phyloP scores from a whole-genome alignment of 1,139 yeast species.

The Hyphopichia fennica region DNA sequence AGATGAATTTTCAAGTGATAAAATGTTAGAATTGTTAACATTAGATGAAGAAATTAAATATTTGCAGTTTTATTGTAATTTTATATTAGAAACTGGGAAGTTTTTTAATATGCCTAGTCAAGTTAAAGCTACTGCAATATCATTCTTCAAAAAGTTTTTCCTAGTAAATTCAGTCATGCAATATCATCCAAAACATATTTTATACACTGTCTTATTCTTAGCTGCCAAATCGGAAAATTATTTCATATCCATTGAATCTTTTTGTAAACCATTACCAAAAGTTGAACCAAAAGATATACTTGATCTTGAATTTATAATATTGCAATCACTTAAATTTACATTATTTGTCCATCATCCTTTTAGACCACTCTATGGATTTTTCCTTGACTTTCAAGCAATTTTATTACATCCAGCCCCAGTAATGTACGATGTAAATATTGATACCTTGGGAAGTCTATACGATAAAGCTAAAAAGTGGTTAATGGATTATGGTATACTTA shows the following conservation, averaged over 20 bases:
- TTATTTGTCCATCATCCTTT: constrained; percentile 85
- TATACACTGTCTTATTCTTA: constrained; percentile 82
- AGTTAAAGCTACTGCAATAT: constrained; percentile 76
- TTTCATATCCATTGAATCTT: constrained; percentile 82
- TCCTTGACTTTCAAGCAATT: constrained; percentile 76
- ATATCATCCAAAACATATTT: constrained; percentile 77
- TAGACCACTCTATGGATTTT: constrained; percentile 87
- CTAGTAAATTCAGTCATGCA: constrained; percentile 80
- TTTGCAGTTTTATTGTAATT: constrained; percentile 69
- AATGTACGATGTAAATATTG: constrained; percentile 39
- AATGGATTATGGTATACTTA: constrained; percentile 60
- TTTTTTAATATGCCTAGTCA: constrained; percentile 50
- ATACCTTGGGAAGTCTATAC: constrained; percentile 54
- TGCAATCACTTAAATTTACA: constrained; percentile 76
- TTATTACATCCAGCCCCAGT: constrained; percentile 41
- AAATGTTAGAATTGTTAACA: constrained; percentile 47
- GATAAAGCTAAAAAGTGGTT: constrained; percentile 68
- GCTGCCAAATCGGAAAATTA: constrained; percentile 71
- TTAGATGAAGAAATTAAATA: constrained; percentile 70
- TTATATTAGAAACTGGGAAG: constrained; percentile 56
- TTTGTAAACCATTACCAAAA: constrained; percentile 67
- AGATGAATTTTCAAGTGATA: constrained; percentile 51
- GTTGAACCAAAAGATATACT: constrained; percentile 67
- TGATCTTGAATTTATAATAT: constrained; percentile 72
- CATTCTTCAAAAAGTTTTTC: constrained; percentile 80